phyloP scores from a whole-genome alignment of 495 filamentous ascomycete species.

The Penicillium taxi region DNA sequence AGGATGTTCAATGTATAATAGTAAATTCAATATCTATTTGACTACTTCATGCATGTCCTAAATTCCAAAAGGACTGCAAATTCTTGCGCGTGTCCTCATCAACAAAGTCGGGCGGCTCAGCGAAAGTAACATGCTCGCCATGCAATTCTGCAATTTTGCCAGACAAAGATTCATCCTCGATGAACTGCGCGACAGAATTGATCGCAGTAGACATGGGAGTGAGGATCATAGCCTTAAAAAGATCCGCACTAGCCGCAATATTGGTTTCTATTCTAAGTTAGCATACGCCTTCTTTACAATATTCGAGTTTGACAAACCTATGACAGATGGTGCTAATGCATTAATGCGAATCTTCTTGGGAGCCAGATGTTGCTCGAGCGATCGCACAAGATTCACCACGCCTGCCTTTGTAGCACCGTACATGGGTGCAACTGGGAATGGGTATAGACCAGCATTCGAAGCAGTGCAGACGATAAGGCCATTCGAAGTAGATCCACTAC shows the following conservation, averaged over 20 bases:
- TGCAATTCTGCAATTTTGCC: constrained; percentile 48
- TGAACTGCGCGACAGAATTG: constrained; percentile 37
- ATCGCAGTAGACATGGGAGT: constrained; percentile 47
- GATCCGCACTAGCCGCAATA: constrained; percentile 33
- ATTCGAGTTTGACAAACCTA: constrained; percentile 24
- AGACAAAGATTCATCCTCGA: constrained; percentile 31
- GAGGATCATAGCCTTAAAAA: constrained; percentile 44
- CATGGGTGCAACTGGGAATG: constrained; percentile 47
- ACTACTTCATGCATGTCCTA: constrained; percentile 34
- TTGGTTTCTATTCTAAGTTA: constrained; percentile 35
- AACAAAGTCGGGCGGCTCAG: constrained; percentile 40
- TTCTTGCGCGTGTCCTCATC: constrained; percentile 45
- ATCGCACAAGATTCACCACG: constrained; percentile 45
- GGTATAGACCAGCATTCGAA: constrained; percentile 49
- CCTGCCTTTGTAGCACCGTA: constrained; percentile 47
- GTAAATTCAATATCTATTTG: constrained; percentile 1
- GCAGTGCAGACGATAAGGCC: constrained; percentile 50
- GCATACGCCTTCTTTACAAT: background rate
- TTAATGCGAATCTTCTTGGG: constrained; percentile 44
- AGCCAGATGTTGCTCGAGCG: constrained; percentile 31
- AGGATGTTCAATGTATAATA: too few species aligned
- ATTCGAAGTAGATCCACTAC: constrained; percentile 11
- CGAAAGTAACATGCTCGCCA: constrained; percentile 44
- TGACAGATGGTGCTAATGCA: constrained; percentile 44
- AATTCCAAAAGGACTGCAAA: constrained; percentile 39